Evolutionary conservation across 2,329 filamentous ascomycete genomes (phyloP).

Genomic region (Raffaelea arxii): DNA sequence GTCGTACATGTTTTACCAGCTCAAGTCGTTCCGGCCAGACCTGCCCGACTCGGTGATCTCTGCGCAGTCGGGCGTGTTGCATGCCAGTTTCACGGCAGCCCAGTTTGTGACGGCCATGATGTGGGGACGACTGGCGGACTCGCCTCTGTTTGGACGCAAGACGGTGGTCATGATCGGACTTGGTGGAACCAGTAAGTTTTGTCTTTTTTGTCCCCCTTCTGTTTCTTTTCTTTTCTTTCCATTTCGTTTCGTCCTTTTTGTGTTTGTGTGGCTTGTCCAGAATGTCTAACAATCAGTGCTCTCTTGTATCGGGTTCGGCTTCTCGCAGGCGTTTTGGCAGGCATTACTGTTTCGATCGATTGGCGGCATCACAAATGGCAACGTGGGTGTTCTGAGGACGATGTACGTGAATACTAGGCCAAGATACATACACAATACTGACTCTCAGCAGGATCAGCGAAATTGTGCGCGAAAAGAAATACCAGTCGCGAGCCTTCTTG

Average conservation of each 20-base stretch:
- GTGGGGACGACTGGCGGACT: constrained; percentile 66
- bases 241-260: not conserved
- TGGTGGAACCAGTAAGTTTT: constrained; percentile 44
- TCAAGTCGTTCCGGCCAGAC: constrained; percentile 60
- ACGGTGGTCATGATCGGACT: constrained; percentile 69
- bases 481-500: constrained; percentile 32
- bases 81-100: constrained; percentile 69
- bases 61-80: constrained; percentile 65
- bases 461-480: constrained; percentile 33
- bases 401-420: constrained; percentile 34
- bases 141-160: constrained; percentile 60
- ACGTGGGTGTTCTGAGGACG: constrained; percentile 64
- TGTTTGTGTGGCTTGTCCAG: rapidly evolving
- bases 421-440: not conserved
- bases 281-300: constrained; percentile 24
- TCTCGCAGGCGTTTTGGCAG: constrained; percentile 51
- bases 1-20: constrained; percentile 80
- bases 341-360: constrained; percentile 55
- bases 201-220: constrained; percentile 10
- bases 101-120: constrained; percentile 76
- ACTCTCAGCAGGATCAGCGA: constrained; percentile 29
- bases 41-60: constrained; percentile 57
- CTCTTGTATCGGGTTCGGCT: constrained; percentile 60
- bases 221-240: not conserved
- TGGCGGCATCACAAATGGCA: constrained; percentile 62